Evolutionary conservation across 2,329 filamentous ascomycete species (phyloP), one percentile per base, ranked within the genome.

Genomic region (Erysiphe pulchra): DNA sequence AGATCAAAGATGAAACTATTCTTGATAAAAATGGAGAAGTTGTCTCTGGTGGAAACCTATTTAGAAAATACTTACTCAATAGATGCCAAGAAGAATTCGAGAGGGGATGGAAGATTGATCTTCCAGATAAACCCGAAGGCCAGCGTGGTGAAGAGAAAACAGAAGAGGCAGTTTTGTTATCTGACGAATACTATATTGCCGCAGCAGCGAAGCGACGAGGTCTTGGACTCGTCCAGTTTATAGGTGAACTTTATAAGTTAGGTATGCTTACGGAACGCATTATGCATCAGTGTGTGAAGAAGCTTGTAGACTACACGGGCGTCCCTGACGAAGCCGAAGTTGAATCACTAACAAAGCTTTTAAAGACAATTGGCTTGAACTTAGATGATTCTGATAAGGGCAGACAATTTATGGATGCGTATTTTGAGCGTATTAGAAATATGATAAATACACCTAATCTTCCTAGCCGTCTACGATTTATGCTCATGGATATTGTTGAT

Each of bases 211-310:
- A 98, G 70, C 79, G 90, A 64, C 81, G 85, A 62, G 90, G 90
- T 65, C 80, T 98, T 52, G 90, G 90, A 77, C 74, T 98, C 18
- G 87, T 98, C 51, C 87, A 94, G 64, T 98, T 98, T 66, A 98
- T 98, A 59, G 90, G 90, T 67, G 90, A 98, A 65, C 75, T 98
- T 41, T 98, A 92, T 75, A 98, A 95, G 70, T 76, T 98, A 49
- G 78, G 80, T 60, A 98, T 98, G 90, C 73, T 98, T 62, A 98
- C 90, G 50, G 83, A 94, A 62, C 82, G 87, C 61, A 98, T 98
- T 65, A 98, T 98, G 90, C 87, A 98, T 67, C 84, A 94, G 64
- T 98, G 90, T 71, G 85, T 98, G 28, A 79, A 85, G 66, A 93
- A 92, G 64, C 73, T 98, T 51, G 82, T 98, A 53, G 87, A 98